A percentile compares a stretch with the other conserved stretches of the same genome.
Evolutionary conservation across 805 yeast genomes (phyloP).

Genomic region (Priceomyces haplophilus): DNA sequence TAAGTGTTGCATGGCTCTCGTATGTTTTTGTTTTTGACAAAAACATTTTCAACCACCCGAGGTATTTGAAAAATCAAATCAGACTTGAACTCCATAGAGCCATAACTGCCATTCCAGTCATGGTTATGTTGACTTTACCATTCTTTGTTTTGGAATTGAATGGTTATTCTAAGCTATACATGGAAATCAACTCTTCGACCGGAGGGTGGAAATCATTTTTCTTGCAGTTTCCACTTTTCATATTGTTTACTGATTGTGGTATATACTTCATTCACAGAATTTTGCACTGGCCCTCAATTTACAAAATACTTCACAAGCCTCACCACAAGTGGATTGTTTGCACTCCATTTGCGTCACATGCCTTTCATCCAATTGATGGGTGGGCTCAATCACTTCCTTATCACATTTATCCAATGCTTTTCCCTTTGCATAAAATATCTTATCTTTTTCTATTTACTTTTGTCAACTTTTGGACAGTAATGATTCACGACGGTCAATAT

Average conservation of each 20-base stretch:
- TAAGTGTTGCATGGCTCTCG: slow-evolving; percentile 71
- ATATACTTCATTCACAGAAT: slow-evolving; percentile 89
- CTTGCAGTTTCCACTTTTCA: slow-evolving; percentile 70
- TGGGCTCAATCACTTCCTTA: slow-evolving; percentile 90
- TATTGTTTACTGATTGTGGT: slow-evolving; percentile 91
- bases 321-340: slow-evolving; percentile 99
- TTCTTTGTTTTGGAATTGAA: slow-evolving; percentile 83
- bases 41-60: slow-evolving; percentile 90
- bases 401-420: slow-evolving; percentile 84
- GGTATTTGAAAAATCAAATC: slow-evolving; percentile 93
- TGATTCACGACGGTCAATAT: slow-evolving; percentile 98
- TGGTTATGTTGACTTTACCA: slow-evolving; percentile 86
- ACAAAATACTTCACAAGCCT: slow-evolving; percentile 88
- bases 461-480: slow-evolving; percentile 96
- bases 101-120: slow-evolving; percentile 74
- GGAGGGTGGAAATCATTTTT: slow-evolving; percentile 68
- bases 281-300: slow-evolving; percentile 89
- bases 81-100: slow-evolving; percentile 79
- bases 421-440: slow-evolving; percentile 87
- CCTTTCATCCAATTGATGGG: slow-evolving; percentile 98
- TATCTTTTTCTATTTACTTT: slow-evolving; percentile 81
- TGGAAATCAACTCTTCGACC: slow-evolving; percentile 54
- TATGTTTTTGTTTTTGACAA: slow-evolving; percentile 80
- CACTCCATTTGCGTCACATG: slow-evolving; percentile 97
- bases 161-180: slow-evolving; percentile 80